Percentiles rank a stretch among this genome's conserved stretches.
These are phyloP conservation scores for Fraxinus angustifolia DNA, from an alignment of 305 asterid genomes.

Conservation along the genomic window DNA sequence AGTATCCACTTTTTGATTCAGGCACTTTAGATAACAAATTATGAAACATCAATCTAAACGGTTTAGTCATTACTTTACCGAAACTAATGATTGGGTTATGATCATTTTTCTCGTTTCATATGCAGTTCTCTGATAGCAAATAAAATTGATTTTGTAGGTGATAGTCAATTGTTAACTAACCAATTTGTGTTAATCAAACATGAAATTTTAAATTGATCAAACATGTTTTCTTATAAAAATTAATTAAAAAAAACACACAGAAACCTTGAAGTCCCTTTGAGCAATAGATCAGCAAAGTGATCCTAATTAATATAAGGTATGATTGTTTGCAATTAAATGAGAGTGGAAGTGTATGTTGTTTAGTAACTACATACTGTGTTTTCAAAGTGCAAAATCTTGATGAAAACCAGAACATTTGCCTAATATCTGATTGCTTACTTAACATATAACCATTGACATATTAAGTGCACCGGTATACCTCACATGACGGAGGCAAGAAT, in stretches of 20 bases:
- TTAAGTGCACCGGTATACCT: constrained; percentile 46
- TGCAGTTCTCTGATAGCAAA: not conserved
- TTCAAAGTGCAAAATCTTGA: constrained; percentile 4
- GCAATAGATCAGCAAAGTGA: not conserved
- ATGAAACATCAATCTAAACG: not conserved
- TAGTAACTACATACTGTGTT: not conserved
- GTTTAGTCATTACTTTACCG: not conserved
- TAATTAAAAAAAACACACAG: not conserved
- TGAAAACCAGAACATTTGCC: not conserved
- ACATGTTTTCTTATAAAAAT: not conserved
- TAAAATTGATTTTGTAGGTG: constrained; percentile 9
- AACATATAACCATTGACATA: constrained; percentile 6
- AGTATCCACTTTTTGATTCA: not conserved
- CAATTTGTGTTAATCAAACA: constrained; percentile 8
- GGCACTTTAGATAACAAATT: not conserved
- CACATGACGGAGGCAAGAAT: constrained; percentile 68
- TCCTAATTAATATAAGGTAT: not conserved
- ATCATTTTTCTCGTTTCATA: not conserved
- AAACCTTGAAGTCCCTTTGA: not conserved
- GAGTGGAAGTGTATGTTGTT: not conserved
- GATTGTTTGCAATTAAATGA: not conserved
- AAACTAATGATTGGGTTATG: constrained; percentile 9
- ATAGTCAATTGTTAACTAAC: constrained; percentile 4
- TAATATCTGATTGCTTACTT: constrained; percentile 14
- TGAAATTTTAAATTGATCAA: not conserved